Evolutionary conservation across 2,329 filamentous ascomycete species (phyloP), one percentile per base, ranked within the genome.

Genomic region (Botryotinia calthae): DNA sequence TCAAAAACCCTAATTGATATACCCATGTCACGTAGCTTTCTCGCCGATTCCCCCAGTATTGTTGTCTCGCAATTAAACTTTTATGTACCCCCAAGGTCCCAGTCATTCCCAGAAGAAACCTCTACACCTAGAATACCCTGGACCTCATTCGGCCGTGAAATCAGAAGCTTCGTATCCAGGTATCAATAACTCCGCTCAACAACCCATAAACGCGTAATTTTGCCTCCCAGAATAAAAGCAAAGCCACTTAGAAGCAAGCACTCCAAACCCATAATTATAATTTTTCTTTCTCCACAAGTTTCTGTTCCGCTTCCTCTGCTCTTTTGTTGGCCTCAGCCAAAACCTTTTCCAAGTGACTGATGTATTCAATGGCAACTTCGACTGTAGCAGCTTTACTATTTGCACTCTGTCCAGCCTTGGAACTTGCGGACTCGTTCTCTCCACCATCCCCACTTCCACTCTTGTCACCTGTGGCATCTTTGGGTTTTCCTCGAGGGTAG

Each of bases 321-420:
- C 89, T 85, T 74, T 83, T 84, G 69, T 90, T 90, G 34, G 90
- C 90, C 48, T 89, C 87, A 3, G 86, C 87, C 25, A 94, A 84
- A 80, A 97, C 92, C 77, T 88, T 85, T 82, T 97, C 90, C 74
- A 99, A 83, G 74, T 90, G 87, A 82, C 93, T 95, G 83, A 99
- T 98, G 80, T 98, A 98, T 73, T 95, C 91, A 78, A 98, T 98
- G 1, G 96, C 96, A 83, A 93, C 91, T 82, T 99, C 96, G n/a
- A 99, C 96, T 0, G 97, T 98, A 77, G 93, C 97, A 1, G 96
- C 96, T 82, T 98, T 99, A 83, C 94, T 98, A 79, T 91, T 94
- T 46, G 92, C 89, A 70, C 89, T 87, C 73, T 83, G 85, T 10
- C 81, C 82, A 16, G 79, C 78, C 71, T 83, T 83, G 78, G 73